Evolutionary conservation across 495 filamentous ascomycete genomes (phyloP).

Genomic region (Acidiella bohemica): DNA sequence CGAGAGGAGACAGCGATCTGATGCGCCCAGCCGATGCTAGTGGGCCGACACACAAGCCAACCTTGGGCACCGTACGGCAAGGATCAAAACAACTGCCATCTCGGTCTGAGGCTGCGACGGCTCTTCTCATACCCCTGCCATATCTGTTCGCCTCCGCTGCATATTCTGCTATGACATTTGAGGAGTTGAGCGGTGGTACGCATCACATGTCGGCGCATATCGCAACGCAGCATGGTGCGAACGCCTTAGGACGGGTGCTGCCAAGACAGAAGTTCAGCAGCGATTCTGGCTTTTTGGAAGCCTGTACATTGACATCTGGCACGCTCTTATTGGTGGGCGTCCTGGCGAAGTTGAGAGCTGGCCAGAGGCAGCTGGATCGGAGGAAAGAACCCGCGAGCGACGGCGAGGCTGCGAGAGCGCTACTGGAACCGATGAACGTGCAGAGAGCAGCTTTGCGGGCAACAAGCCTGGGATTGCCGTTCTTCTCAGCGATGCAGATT

Average conservation of each 20-base stretch:
- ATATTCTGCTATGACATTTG: conserved; percentile 9
- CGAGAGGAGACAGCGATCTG: conserved; percentile 17
- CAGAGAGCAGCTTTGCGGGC: conserved; percentile 12
- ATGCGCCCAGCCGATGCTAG: conserved; percentile 6
- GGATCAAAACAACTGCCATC: conserved; percentile 9
- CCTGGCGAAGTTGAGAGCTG: conserved; percentile 24
- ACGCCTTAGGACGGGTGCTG: background rate
- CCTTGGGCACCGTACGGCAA: background rate
- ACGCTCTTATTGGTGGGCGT: conserved; percentile 32
- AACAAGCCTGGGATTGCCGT: conserved; percentile 37
- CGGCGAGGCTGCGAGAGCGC: background rate
- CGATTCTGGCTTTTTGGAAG: conserved; percentile 19
- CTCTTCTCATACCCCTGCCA: conserved; percentile 20
- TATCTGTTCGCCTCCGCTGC: conserved; percentile 19
- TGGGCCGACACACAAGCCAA: conserved; percentile 2
- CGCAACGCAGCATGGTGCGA: conserved; percentile 3
- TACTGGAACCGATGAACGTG: background rate
- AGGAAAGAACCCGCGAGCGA: conserved; percentile 20
- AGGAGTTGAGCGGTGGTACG: conserved; percentile 1
- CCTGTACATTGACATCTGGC: conserved; percentile 29
- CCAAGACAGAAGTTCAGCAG: conserved; percentile 12
- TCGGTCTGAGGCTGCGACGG: conserved; percentile 18
- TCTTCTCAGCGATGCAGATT: conserved; percentile 43
- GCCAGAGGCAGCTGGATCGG: conserved; percentile 24
- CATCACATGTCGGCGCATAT: conserved; percentile 3